Base-by-base conservation (phyloP, 2,329 filamentous ascomycete genomes). In the Nigrospora osmanthi region DNA sequence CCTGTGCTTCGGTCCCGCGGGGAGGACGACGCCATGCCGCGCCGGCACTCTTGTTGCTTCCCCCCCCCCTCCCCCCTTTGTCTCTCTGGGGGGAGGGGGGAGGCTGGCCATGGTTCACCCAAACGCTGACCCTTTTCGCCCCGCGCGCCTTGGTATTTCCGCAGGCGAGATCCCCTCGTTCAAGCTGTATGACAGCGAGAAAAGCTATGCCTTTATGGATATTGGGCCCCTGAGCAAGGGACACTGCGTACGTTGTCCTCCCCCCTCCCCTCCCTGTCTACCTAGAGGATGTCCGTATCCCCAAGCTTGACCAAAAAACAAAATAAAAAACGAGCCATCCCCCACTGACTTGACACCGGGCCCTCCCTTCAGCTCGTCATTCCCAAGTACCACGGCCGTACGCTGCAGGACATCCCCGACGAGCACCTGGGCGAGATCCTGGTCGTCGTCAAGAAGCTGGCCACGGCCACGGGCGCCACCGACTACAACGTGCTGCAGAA, bases 401-500 rank as follows among this genome's bases (percentile, higher is more conserved):
- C 96, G 70, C 80, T 98, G 23, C 78, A 81, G 49, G 91, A 97
- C 63, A 91, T 98, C 48, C 91, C 93, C 15, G 93, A 97, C 64
- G 89, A 95, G 44, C 73, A 87, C 54, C 76, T 98, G 45, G 63
- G 69, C 42, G 93, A 97, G 67, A 76, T 98, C 48, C 70, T 98
- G 65, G 85, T 87, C 37, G 81, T 94, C 14, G 84, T 88, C 40
- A 96, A 95, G 78, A 91, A 87, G 66, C 80, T 98, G 40, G 89
- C 85, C 40, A 67, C 73, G 16, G 91, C 89, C 28, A 81, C 80
- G 4, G 87, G 87, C 34, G 83, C 85, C 4, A 71, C 73, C 42
- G 78, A 97, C 65, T 98, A 89, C 75, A 98, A 98, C 61, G 78
- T 98, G 40, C 72, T 98, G 48, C 93, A 98, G 71, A 98, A 98